These are phyloP conservation scores for Annulohypoxylon stygium DNA, from an alignment of 495 filamentous ascomycete genomes.

Conservation along the genomic window DNA sequence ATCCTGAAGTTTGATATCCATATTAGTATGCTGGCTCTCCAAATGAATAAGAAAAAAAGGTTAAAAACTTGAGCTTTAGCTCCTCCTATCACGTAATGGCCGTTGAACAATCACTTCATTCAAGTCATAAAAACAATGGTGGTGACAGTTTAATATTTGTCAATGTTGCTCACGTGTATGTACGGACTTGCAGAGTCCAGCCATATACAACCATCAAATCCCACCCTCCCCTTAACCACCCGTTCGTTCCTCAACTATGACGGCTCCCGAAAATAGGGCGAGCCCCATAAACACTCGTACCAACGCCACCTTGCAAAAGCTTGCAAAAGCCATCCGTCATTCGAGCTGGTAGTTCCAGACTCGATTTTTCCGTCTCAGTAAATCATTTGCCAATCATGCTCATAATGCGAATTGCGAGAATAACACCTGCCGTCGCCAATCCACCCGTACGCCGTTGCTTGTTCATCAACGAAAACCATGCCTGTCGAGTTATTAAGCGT, in stretches of 20 bases:
- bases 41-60: neutral
- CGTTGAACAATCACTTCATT: conserved; percentile 12
- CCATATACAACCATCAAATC: conserved; percentile 34
- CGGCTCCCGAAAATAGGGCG: neutral
- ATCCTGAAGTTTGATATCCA: conserved; percentile 65
- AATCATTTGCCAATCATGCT: conserved; percentile 38
- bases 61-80: neutral
- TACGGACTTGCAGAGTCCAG: conserved; percentile 29
- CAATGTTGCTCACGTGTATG: conserved; percentile 22
- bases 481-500: conserved; percentile 39
- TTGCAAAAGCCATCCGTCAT: conserved; percentile 16
- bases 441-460: conserved; percentile 50
- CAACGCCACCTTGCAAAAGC: conserved; percentile 23
- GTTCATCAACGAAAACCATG: conserved; percentile 46
- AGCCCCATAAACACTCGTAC: neutral
- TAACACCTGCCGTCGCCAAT: conserved; percentile 39
- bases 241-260: neutral
- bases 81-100: neutral
- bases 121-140: conserved; percentile 11
- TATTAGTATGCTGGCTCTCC: neutral
- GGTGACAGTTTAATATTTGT: conserved; percentile 40
- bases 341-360: conserved; percentile 10
- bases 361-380: conserved; percentile 29
- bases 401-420: conserved; percentile 49
- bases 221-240: conserved; percentile 6